Evolutionary conservation across 1,284 basidiomycete species (phyloP), one percentile per base, ranked within the genome.

Genomic region (Naganishia albida): DNA sequence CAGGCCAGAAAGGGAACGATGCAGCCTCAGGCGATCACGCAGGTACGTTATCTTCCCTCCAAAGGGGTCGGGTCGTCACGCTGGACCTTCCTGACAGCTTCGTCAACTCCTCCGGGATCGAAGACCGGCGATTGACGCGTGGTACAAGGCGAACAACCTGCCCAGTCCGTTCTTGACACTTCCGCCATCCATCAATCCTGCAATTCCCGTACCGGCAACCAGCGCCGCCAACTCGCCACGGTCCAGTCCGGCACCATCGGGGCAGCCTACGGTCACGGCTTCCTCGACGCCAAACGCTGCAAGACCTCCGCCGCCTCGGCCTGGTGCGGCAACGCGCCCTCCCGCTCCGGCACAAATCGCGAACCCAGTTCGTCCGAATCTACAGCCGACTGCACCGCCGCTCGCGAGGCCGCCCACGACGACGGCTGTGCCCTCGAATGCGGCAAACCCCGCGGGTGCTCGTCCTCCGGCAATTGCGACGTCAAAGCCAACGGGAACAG

Each of bases 1-100:
- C 57, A 60, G 44, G 57, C 57, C 20, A 60, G 57, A 50, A 60
- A 60, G 57, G 57, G 57, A 2, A 60, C 46, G 23, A 50, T 60
- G 57, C 46, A 50, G 30, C 46, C 46, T 13, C 57, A 60, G 57
- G 57, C 57, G 30, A 60, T 39, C 8, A 20, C 16, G n/a, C 57
- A 60, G 46, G 57, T 48, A 12, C 10, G 26, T 48, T 10, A 16
- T 30, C 18, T 48, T 18, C 23, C 16, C 23, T 20, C 42, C 7
- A 44, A 16, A 44, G 39, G 12, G 39, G 6, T 44, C 7, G 42
- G 16, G 42, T 7, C 42, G 16, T 4, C 7, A 20, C 16, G 42
- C 16, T 44, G 42, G 15, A 1, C 28, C 18, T 30, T 23, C 23
- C 10, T 25, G n/a, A 23, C 6, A 60, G 57, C 57, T 60, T 7